Percentiles rank a stretch among this genome's conserved stretches.
Evolutionary conservation across 257 asterid species (phyloP).

Genomic region (Capsicum baccatum): DNA sequence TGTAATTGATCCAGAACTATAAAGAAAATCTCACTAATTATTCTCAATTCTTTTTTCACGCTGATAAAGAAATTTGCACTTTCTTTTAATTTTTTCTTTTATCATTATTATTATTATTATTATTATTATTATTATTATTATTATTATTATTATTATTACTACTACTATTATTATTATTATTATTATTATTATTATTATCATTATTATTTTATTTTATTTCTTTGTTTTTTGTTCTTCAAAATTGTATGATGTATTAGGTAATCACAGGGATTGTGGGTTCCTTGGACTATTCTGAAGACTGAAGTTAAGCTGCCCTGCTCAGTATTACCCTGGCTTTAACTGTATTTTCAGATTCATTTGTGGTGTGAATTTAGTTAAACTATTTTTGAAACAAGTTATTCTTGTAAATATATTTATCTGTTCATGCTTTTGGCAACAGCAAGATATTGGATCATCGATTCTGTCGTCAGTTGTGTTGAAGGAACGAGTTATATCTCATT

Average conservation of each 20-base stretch:
- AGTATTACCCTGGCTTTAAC: neutral
- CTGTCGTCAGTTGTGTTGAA: neutral
- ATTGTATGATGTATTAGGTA: neutral
- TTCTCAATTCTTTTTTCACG: neutral
- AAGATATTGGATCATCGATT: neutral
- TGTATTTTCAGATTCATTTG: neutral
- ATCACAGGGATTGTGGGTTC: neutral
- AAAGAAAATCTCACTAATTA: neutral
- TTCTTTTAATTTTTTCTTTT: neutral
- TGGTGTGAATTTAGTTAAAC: neutral
- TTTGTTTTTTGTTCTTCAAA: neutral
- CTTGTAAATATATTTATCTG: neutral
- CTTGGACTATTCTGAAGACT: neutral
- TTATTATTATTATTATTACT: too few species aligned
- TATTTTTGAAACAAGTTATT: neutral
- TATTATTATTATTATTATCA: too few species aligned
- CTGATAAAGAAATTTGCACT: neutral
- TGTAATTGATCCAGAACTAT: conserved; percentile 15
- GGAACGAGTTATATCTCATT: neutral
- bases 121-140: too few species aligned
- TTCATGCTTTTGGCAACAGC: neutral
- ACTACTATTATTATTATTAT: too few species aligned
- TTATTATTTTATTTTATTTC: too few species aligned
- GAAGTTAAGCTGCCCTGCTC: neutral
- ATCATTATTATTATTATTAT: too few species aligned